Percentiles rank a stretch among this genome's conserved stretches.
Evolutionary conservation across 805 yeast species (phyloP).

Genomic region (Sugiyamaella valdiviana): DNA sequence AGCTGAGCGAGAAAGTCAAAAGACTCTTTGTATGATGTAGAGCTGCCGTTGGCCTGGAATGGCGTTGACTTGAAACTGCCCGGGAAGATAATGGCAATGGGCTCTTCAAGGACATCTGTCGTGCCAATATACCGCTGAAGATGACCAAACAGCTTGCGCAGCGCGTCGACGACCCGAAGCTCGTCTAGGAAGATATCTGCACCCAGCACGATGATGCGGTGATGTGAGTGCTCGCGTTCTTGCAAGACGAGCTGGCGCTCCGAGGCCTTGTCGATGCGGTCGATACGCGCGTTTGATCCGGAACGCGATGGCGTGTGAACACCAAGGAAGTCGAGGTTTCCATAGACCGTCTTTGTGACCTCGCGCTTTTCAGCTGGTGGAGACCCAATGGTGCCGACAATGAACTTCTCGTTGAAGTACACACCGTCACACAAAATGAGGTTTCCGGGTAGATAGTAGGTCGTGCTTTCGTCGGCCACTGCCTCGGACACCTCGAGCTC

Average conservation of each 20-base stretch:
- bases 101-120: constrained; percentile 36
- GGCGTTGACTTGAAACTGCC: constrained; percentile 78
- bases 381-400: constrained; percentile 64
- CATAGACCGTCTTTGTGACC: constrained; percentile 61
- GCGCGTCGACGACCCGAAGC: constrained; percentile 49
- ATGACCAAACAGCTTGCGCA: constrained; percentile 51
- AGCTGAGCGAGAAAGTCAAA: constrained; percentile 72
- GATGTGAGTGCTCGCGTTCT: constrained; percentile 52
- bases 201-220: constrained; percentile 66
- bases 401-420: constrained; percentile 54
- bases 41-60: constrained; percentile 49
- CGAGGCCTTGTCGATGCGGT: constrained; percentile 56
- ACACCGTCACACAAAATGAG: constrained; percentile 80
- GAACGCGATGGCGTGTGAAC: constrained; percentile 32
- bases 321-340: constrained; percentile 66
- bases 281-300: constrained; percentile 18
- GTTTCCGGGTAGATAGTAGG: constrained; percentile 63
- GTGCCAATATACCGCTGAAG: constrained; percentile 31
- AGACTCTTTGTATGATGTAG: constrained; percentile 44
- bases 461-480: constrained; percentile 53
- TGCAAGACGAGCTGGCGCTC: constrained; percentile 47
- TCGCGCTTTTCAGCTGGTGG: constrained; percentile 83
- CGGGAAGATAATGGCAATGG: constrained; percentile 64
- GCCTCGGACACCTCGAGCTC: constrained; percentile 56
- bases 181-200: constrained; percentile 66